These are phyloP conservation scores for Grosmannia serpens DNA, from an alignment of 2,329 filamentous ascomycete genomes.

Conservation along the genomic window DNA sequence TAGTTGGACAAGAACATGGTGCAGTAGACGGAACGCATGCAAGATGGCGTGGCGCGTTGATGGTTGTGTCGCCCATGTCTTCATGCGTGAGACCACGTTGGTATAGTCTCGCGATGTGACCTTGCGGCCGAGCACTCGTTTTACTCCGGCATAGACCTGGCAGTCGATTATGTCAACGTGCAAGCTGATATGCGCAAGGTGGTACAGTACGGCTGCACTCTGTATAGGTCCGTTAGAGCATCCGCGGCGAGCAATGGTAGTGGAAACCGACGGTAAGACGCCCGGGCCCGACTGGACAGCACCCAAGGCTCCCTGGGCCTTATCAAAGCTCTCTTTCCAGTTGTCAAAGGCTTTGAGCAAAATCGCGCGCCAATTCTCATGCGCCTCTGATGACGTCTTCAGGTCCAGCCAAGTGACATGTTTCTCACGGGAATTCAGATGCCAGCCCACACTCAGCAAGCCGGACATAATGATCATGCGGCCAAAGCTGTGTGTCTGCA, in stretches of 20 bases:
- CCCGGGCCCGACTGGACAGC: slow-evolving; percentile 9
- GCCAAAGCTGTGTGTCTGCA: slow-evolving; percentile 79
- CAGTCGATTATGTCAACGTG: slow-evolving; percentile 84
- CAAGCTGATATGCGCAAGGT: slow-evolving; percentile 79
- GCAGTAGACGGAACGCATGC: slow-evolving; percentile 72
- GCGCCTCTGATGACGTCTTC: slow-evolving; percentile 44
- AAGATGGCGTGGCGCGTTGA: slow-evolving; percentile 72
- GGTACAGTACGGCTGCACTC: slow-evolving; percentile 69
- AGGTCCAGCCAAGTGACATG: slow-evolving; percentile 72
- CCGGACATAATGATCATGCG: slow-evolving; percentile 86
- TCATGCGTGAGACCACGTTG: slow-evolving; percentile 65
- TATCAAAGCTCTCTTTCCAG: slow-evolving; percentile 79
- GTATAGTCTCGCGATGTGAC: slow-evolving; percentile 66
- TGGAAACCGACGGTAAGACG: slow-evolving; percentile 11
- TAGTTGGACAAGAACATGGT: slow-evolving; percentile 56
- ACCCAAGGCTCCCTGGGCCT: slow-evolving; percentile 38
- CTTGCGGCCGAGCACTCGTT: slow-evolving; percentile 57
- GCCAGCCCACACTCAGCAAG: slow-evolving; percentile 82
- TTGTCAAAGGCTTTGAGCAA: slow-evolving; percentile 72
- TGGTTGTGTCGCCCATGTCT: slow-evolving; percentile 62
- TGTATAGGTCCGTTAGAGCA: slow-evolving; percentile 54
- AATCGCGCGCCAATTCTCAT: slow-evolving; percentile 69
- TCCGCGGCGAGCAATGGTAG: slow-evolving; percentile 33
- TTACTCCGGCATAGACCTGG: slow-evolving; percentile 76
- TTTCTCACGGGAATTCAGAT: slow-evolving; percentile 76